These are phyloP conservation scores for Cichorium intybus DNA, from an alignment of 140 eudicot species.

Conservation along the genomic window DNA sequence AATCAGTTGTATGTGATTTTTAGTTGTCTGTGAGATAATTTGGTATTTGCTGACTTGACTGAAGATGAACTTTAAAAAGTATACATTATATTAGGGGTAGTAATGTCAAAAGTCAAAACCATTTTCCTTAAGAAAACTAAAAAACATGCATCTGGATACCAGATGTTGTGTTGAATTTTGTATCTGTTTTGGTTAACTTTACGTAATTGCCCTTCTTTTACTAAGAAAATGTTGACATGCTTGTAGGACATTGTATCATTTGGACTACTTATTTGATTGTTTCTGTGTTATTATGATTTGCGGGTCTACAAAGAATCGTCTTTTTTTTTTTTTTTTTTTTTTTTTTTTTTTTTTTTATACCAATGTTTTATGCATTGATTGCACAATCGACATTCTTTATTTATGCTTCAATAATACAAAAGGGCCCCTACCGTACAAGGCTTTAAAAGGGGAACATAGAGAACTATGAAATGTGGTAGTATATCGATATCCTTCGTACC, in stretches of 20 bases:
- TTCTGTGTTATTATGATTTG: too few relatives aligned
- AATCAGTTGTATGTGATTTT: conserved; percentile 3
- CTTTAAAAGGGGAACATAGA: too few relatives aligned
- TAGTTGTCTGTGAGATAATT: conserved; percentile 4
- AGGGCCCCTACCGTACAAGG: too few relatives aligned
- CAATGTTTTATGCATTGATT: too few relatives aligned
- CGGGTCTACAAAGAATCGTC: too few relatives aligned
- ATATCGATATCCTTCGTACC: too few relatives aligned
- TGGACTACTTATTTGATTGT: background rate
- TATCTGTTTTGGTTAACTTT: background rate
- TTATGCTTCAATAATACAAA: too few relatives aligned
- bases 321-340: too few relatives aligned
- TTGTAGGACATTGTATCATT: background rate
- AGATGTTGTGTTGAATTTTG: conserved; percentile 1
- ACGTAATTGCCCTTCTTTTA: background rate
- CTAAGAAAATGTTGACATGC: background rate
- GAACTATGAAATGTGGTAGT: too few relatives aligned
- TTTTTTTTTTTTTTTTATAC: too few relatives aligned
- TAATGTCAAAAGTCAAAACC: background rate
- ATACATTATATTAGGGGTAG: background rate
- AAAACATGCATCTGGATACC: background rate
- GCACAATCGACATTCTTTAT: too few relatives aligned
- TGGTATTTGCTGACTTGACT: background rate
- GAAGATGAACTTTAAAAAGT: background rate
- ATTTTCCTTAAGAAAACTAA: background rate